A percentile compares a stretch with the other conserved stretches of the same genome.
These are phyloP conservation scores for Syncephalastrum sp. DNA, from an alignment of 371 early-diverging fungal species.

Conservation along the genomic window DNA sequence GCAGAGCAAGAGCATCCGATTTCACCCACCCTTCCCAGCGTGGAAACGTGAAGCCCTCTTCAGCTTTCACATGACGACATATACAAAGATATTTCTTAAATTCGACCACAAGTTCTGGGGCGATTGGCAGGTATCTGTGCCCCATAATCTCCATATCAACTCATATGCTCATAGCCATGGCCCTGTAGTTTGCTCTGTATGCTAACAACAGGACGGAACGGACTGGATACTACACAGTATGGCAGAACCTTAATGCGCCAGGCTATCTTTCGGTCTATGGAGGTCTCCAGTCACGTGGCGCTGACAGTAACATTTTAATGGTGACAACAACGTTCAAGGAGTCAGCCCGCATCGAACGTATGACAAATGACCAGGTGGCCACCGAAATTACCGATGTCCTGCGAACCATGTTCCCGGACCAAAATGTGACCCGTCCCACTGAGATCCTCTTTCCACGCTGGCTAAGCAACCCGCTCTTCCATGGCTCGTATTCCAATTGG, in stretches of 20 bases:
- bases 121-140: slow-evolving; percentile 43
- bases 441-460: slow-evolving; percentile 42
- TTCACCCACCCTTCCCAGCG: slow-evolving; percentile 39
- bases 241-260: slow-evolving; percentile 49
- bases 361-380: slow-evolving; percentile 23
- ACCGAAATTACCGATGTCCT: slow-evolving; percentile 31
- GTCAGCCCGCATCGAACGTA: slow-evolving; percentile 38
- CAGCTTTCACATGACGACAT: slow-evolving; percentile 48
- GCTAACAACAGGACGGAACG: slow-evolving; percentile 30
- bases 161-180: neutral
- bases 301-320: slow-evolving; percentile 31
- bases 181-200: slow-evolving; percentile 40
- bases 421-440: slow-evolving; percentile 7
- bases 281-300: neutral
- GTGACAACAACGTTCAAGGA: slow-evolving; percentile 40
- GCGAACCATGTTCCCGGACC: slow-evolving; percentile 29
- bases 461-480: slow-evolving; percentile 42
- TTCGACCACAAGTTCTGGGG: slow-evolving; percentile 44
- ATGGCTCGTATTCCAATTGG: slow-evolving; percentile 49
- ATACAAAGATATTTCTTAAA: slow-evolving; percentile 46
- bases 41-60: slow-evolving; percentile 48
- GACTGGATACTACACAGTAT: slow-evolving; percentile 39
- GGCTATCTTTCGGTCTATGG: slow-evolving; percentile 22
- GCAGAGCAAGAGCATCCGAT: slow-evolving; percentile 32
- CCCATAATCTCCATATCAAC: no score